Percentiles rank a stretch among this genome's conserved stretches.
These are phyloP conservation scores for Euphorbia pulcherrima DNA, from an alignment of 345 rosid genomes.

Conservation along the genomic window DNA sequence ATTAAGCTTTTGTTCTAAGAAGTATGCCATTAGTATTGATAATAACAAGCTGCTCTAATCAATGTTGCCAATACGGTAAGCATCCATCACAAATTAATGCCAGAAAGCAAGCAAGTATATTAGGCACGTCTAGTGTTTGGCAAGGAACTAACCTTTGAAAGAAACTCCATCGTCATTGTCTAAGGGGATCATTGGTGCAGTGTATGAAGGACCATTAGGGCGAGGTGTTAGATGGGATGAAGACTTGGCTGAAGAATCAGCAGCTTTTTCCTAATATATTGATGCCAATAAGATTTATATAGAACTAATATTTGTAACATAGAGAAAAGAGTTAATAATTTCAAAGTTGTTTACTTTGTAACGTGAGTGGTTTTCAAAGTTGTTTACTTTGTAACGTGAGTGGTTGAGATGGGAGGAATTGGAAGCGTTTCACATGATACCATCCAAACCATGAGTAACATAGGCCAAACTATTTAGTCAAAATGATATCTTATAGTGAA, in stretches of 20 bases:
- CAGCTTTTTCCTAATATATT: constrained; percentile 59
- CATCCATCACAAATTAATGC: neutral
- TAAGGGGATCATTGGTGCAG: constrained; percentile 53
- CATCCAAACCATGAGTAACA: neutral
- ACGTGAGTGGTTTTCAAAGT: neutral
- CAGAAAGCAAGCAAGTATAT: neutral
- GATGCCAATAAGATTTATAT: constrained; percentile 3
- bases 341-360: neutral
- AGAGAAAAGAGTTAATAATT: neutral
- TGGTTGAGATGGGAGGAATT: neutral
- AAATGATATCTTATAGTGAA: neutral
- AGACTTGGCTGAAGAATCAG: constrained; percentile 62
- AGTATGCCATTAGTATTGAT: neutral
- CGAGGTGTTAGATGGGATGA: constrained; percentile 57
- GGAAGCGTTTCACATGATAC: neutral
- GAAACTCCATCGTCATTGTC: constrained; percentile 77
- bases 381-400: neutral
- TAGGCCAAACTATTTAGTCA: neutral
- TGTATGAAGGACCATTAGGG: constrained; percentile 61
- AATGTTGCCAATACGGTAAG: neutral
- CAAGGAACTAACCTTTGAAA: constrained; percentile 47
- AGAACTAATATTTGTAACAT: constrained; percentile 2
- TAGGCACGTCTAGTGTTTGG: neutral
- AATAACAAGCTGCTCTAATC: neutral
- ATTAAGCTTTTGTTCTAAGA: neutral